A percentile compares a stretch with the other conserved stretches of the same genome.
phyloP scores from a whole-genome alignment of 106 monocot species.

The Acanthochlamys bracteata region DNA sequence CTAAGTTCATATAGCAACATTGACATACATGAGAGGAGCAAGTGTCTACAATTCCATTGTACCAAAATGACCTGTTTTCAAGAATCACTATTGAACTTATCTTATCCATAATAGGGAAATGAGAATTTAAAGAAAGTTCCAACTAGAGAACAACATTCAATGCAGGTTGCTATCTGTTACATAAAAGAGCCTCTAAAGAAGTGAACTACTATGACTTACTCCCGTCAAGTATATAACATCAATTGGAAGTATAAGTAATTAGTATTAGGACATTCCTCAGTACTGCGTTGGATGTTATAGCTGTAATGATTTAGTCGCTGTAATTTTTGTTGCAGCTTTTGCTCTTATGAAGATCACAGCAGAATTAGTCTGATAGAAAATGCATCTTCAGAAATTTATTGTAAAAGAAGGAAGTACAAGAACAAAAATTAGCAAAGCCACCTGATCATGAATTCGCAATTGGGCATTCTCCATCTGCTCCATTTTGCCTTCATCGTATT shows the following conservation, averaged over 20 bases:
- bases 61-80: too few species aligned
- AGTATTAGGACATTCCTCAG: neutral
- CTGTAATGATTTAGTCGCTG: slow-evolving; percentile 9
- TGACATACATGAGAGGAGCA: too few species aligned
- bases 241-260: neutral
- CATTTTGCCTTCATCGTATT: slow-evolving; percentile 70
- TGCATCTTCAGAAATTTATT: neutral
- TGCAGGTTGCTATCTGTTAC: too few species aligned
- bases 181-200: too few species aligned
- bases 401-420: neutral
- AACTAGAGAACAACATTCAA: too few species aligned
- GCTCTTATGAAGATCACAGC: slow-evolving; percentile 19
- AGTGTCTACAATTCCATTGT: too few species aligned
- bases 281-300: neutral
- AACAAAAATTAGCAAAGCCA: slow-evolving; percentile 6
- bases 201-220: neutral
- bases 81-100: too few species aligned
- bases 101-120: too few species aligned
- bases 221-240: neutral
- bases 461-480: slow-evolving; percentile 58
- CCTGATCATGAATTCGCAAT: slow-evolving; percentile 64
- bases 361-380: neutral
- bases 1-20: too few species aligned
- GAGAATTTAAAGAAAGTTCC: too few species aligned
- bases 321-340: slow-evolving; percentile 28